Evolutionary conservation across 2,329 filamentous ascomycete genomes (phyloP).

Genomic region (Diplodia mutila): DNA sequence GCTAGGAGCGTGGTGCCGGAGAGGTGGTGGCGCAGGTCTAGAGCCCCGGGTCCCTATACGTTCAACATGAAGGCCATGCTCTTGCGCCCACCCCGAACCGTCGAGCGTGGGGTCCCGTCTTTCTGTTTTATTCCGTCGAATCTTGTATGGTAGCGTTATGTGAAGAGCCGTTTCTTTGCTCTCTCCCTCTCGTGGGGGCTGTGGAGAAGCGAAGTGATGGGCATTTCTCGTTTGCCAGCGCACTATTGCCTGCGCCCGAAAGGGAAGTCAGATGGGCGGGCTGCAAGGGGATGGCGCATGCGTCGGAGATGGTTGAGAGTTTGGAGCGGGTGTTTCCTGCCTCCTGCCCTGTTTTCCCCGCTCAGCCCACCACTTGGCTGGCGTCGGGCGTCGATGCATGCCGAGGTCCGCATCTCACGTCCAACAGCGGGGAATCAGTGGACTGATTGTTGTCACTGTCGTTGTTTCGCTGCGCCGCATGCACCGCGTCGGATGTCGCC

Average conservation of each 20-base stretch:
- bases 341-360: background rate
- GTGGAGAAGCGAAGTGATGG: background rate
- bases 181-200: too few relatives aligned
- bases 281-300: background rate
- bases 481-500: background rate
- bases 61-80: background rate
- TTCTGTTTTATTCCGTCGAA: background rate
- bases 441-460: too few relatives aligned
- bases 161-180: background rate
- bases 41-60: background rate
- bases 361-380: background rate
- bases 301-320: background rate
- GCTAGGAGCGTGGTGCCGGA: background rate
- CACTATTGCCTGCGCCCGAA: background rate
- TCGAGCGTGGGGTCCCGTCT: too few relatives aligned
- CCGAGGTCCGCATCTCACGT: background rate
- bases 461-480: background rate
- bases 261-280: background rate
- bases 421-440: background rate
- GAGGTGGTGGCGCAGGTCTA: slow-evolving; percentile 10
- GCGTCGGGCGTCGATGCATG: background rate
- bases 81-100: background rate
- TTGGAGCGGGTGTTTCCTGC: background rate
- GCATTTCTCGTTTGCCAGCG: background rate
- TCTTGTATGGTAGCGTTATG: background rate